Base-by-base conservation (phyloP, 176 grass and related monocot species). In the Zea luxurians region DNA sequence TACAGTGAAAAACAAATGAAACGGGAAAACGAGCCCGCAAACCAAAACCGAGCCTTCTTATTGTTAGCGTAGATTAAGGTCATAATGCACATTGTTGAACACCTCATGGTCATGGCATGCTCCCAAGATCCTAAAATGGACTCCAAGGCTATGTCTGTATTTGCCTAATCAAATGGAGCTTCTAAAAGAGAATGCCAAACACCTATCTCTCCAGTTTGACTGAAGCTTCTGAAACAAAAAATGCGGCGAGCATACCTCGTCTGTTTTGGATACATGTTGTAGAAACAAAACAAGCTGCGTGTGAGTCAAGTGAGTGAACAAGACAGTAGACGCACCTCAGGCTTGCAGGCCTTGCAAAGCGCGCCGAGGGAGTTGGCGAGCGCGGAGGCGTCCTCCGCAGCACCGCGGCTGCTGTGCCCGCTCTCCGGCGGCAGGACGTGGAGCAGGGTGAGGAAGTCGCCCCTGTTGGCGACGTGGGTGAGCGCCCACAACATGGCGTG, bases 401-500 rank as follows among this genome's bases (percentile, higher is more conserved):
- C 63, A 1, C 60, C 61, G 1, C 75, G 4, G 18, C 45, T 9
- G n/a, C 27, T 5, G 27, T 27, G 27, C 0, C 68, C 6, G 61
- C 82, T 69, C 55, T 48, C 88, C 10, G 88, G 89, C 13, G 90
- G 86, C 68, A 96, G 53, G 83, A 93, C 84, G 86, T 91, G 92
- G 75, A 99, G 86, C 49, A 96, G 86, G 35, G 90, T 91, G 81
- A 99, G 82, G 78, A 96, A 88, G 80, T 99, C 96, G 6, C 96
- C 88, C 58, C 86, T 90, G 92, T 68, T 95, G 57, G 92, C 81
- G 16, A 95, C 88, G 71, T 95, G 96, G 40, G 88, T 90, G 52
- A 95, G 90, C 66, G 96, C 89, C 96, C 92, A 99, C 92, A 99
- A 91, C 96, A 95, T 95, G 78, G 92, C 92, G 80, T 99, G 87